Conservation (phyloP, 257 asterid species). For the Nemophila menziesii region DNA sequence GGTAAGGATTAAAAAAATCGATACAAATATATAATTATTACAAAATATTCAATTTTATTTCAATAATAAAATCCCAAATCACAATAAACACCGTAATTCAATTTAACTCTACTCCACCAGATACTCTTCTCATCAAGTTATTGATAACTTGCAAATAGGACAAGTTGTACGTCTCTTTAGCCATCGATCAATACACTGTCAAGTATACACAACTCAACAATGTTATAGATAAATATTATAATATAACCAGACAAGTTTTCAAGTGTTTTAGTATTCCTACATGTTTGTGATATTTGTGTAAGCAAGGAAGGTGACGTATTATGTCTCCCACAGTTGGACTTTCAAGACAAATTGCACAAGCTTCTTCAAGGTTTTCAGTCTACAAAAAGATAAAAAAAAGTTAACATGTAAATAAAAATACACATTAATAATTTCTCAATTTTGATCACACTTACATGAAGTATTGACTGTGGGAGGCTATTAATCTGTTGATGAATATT, state of each 20-base stretch:
- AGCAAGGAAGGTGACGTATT: conserved; percentile 88
- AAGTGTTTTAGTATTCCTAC: conserved; percentile 27
- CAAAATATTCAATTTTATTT: too few species aligned
- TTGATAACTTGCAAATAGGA: conserved; percentile 80
- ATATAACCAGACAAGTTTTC: neutral
- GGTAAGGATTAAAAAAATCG: too few species aligned
- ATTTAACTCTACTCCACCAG: too few species aligned
- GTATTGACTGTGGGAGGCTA: conserved; percentile 74
- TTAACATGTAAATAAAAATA: too few species aligned
- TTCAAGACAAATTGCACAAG: conserved; percentile 84
- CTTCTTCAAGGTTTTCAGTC: conserved; percentile 57
- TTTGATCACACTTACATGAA: conserved; percentile 39
- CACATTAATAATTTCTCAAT: neutral
- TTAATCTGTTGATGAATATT: conserved; percentile 56
- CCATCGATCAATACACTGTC: conserved; percentile 96
- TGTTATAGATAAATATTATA: neutral
- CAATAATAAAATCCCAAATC: too few species aligned
- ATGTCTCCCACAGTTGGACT: conserved; percentile 61
- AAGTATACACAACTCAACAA: conserved; percentile 6
- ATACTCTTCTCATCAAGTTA: too few species aligned
- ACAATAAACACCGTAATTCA: too few species aligned
- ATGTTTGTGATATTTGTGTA: conserved; percentile 94
- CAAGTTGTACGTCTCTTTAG: conserved; percentile 71
- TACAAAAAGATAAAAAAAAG: conserved; percentile 20
- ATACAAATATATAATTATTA: too few species aligned